Evolutionary conservation across 441 rosid species (phyloP), one percentile per base, ranked within the genome.

Genomic region (Euphorbia schlechtendalii): DNA sequence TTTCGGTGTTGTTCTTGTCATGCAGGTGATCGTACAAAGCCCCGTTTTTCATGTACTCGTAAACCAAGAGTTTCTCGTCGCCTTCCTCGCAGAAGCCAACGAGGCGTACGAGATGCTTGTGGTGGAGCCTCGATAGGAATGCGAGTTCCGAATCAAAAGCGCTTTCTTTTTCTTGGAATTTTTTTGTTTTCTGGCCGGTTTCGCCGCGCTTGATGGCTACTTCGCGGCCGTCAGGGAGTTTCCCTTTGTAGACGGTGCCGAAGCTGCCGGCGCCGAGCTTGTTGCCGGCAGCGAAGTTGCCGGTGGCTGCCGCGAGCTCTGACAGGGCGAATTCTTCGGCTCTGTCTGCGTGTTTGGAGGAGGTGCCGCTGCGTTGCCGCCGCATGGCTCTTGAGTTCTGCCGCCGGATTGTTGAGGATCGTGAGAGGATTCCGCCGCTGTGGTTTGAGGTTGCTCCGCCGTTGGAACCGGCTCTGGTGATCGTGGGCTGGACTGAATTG

Each of bases 171-270:
- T 90, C 97, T 32, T 78, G 96, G 58, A 79, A 70, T 57, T 84
- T 87, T 83, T 84, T 84, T 30, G 62, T 69, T 56, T 70, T 84
- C 24, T 73, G 69, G 20, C 74, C 75, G 1, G 81, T 80, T 49
- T 86, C 92, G 0, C 97, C 90, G 64, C 96, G 81, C 74, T 88
- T 90, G 46, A 88, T 84, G 5, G 97, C 97, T 9, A 90, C 98
- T 56, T 90, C 90, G 3, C 91, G 83, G 13, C 95, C 95, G 51
- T 88, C 95, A 0, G 9, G 15, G 28, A 93, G 73, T 58, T 81
- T 83, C 0, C 95, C 98, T 40, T 64, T 69, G 71, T 90, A 93
- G 13, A 93, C 97, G 18, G 79, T 66, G 0, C 97, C 98, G 28
- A 84, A 90, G 73, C 97, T 93, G 2, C 98, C 97, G 0, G 86